Evolutionary conservation across 768 basidiomycete genomes (phyloP).

Genomic region (Pisolithus tinctorius): DNA sequence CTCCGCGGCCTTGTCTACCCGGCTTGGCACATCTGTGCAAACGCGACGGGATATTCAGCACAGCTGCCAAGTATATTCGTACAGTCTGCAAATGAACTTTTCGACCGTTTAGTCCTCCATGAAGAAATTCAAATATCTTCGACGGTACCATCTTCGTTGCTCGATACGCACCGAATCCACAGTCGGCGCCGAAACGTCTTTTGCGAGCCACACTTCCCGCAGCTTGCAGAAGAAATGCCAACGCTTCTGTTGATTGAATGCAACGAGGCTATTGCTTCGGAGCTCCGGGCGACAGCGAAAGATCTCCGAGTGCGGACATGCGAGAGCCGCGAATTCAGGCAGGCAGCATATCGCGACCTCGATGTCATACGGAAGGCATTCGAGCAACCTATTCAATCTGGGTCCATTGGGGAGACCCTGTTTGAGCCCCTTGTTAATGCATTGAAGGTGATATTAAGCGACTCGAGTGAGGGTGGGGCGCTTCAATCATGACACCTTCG

Average conservation of each 20-base stretch:
- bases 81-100: constrained; percentile 56
- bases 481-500: not conserved
- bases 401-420: constrained; percentile 40
- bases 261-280: constrained; percentile 43
- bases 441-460: constrained; percentile 59
- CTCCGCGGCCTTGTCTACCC: constrained; percentile 73
- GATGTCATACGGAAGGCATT: constrained; percentile 65
- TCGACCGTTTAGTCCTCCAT: constrained; percentile 50
- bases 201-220: constrained; percentile 55
- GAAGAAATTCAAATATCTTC: constrained; percentile 38
- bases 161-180: constrained; percentile 62
- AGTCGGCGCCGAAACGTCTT: constrained; percentile 67
- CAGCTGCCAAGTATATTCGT: constrained; percentile 46
- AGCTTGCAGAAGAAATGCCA: constrained; percentile 59
- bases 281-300: constrained; percentile 42
- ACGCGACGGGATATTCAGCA: constrained; percentile 31
- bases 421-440: constrained; percentile 62
- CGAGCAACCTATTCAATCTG: constrained; percentile 50
- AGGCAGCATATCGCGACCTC: constrained; percentile 69
- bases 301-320: constrained; percentile 55
- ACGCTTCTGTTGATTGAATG: constrained; percentile 66
- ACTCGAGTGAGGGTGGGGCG: constrained; percentile 49
- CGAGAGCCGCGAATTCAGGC: constrained; percentile 60
- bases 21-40: constrained; percentile 59
- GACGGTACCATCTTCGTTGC: constrained; percentile 40